Percentiles rank a stretch among this genome's conserved stretches.
phyloP scores from a whole-genome alignment of 306 rosid genomes.

The Coriaria nepalensis region DNA sequence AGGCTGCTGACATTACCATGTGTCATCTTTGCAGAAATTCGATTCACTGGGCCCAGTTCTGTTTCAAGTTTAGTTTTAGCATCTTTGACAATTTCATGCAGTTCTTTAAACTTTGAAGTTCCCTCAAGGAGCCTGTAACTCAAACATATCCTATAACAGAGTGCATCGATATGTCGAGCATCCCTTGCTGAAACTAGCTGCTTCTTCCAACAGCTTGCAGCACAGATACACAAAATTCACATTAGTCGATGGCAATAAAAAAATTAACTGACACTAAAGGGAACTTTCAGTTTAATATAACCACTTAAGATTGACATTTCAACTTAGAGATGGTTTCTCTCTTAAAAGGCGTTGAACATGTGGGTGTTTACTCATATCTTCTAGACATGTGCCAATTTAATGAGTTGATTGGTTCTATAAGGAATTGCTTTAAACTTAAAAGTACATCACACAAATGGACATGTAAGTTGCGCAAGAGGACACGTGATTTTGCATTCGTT shows the following conservation, averaged over 20 bases:
- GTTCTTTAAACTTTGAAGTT: constrained; percentile 69
- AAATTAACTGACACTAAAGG: too few relatives aligned
- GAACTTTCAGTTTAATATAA: too few relatives aligned
- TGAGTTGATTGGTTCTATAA: too few relatives aligned
- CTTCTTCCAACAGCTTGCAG: constrained; percentile 86
- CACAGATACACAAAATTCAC: constrained; percentile 15
- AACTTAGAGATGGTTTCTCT: too few relatives aligned
- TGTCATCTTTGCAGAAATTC: constrained; percentile 86
- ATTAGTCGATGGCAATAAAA: constrained; percentile 6
- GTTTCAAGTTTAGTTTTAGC: constrained; percentile 79
- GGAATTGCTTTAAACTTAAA: too few relatives aligned
- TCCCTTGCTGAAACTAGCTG: constrained; percentile 81
- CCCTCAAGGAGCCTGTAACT: constrained; percentile 83
- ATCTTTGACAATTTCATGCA: constrained; percentile 68
- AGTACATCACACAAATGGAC: too few relatives aligned
- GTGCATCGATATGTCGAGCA: constrained; percentile 90
- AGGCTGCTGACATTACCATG: constrained; percentile 96
- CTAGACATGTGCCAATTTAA: too few relatives aligned
- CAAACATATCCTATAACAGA: constrained; percentile 85
- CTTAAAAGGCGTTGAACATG: too few relatives aligned
- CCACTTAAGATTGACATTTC: too few relatives aligned
- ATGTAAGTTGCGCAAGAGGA: too few relatives aligned
- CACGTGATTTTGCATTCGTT: too few relatives aligned
- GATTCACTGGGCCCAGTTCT: constrained; percentile 82
- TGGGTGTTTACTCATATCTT: too few relatives aligned